A percentile compares a stretch with the other conserved stretches of the same genome.
Conservation (phyloP, 805 yeast species). For the Groenewaldozyma salmanticensis region DNA sequence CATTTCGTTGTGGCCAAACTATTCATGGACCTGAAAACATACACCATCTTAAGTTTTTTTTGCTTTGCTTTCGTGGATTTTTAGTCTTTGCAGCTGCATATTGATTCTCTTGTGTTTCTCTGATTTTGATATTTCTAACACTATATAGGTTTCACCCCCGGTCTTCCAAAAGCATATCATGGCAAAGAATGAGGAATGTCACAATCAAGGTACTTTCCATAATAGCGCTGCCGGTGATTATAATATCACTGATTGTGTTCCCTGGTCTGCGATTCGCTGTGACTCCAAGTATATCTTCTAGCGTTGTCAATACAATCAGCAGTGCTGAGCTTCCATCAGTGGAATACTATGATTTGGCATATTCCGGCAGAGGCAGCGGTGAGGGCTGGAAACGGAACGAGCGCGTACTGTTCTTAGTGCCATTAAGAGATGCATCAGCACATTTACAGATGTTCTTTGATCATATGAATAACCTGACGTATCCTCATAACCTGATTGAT, state of each 20-base stretch:
- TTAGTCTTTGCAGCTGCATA: no score
- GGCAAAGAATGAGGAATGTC: slow-evolving; percentile 1
- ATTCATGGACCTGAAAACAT: no score
- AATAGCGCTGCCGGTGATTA: slow-evolving; percentile 7
- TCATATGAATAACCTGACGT: slow-evolving; percentile 69
- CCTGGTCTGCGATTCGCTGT: slow-evolving; percentile 1
- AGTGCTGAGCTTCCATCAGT: neutral
- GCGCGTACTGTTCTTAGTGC: slow-evolving; percentile 76
- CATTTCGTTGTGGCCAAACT: no score
- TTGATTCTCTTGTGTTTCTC: no score
- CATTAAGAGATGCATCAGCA: slow-evolving; percentile 83
- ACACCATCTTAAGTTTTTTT: no score
- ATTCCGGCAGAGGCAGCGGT: slow-evolving; percentile 49
- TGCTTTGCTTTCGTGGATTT: no score
- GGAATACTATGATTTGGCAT: slow-evolving; percentile 54
- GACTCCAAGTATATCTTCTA: neutral
- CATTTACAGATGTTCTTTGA: slow-evolving; percentile 85
- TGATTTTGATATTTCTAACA: no score
- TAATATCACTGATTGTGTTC: slow-evolving; percentile 6
- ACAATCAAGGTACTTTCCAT: slow-evolving; percentile 1
- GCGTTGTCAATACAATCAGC: slow-evolving; percentile 8
- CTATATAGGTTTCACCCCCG: slow-evolving; percentile 5
- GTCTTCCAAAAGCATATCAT: slow-evolving; percentile 6
- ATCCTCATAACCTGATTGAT: slow-evolving; percentile 82
- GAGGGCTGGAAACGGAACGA: slow-evolving; percentile 77